These are phyloP conservation scores for Lasiodiplodia theobromae DNA, from an alignment of 2,329 filamentous ascomycete species.

Conservation along the genomic window DNA sequence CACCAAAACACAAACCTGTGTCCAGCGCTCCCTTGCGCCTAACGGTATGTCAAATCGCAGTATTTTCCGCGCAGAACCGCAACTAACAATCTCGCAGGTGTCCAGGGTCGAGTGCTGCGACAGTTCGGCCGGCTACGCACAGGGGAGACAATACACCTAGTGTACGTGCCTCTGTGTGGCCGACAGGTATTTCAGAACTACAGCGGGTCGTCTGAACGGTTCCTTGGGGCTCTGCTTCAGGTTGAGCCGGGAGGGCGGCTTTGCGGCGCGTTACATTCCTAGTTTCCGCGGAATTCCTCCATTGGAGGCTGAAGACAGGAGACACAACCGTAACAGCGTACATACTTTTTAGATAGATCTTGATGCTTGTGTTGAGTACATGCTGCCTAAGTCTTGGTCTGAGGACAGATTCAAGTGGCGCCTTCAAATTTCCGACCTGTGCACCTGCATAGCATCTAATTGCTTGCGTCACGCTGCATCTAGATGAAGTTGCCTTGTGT, in stretches of 20 bases:
- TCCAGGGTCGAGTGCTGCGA: conserved; percentile 75
- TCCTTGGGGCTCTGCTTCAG: conserved; percentile 59
- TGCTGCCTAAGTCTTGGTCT: neutral
- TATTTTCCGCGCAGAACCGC: neutral
- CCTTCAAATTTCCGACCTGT: neutral
- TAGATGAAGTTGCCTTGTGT: neutral
- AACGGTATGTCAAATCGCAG: conserved; percentile 52
- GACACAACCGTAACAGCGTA: conserved; percentile 30
- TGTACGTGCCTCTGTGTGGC: conserved; percentile 80
- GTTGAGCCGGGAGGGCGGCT: conserved; percentile 69
- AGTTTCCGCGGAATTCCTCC: conserved; percentile 24
- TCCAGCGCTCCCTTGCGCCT: conserved; percentile 74
- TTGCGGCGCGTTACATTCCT: conserved; percentile 81
- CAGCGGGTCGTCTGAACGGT: conserved; percentile 54
- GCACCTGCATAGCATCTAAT: neutral
- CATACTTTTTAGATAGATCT: conserved; percentile 18
- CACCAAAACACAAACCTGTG: conserved; percentile 78
- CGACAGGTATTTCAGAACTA: conserved; percentile 91
- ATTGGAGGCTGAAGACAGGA: conserved; percentile 25
- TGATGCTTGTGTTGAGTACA: neutral
- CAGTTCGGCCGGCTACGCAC: conserved; percentile 79
- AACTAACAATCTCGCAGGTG: conserved; percentile 13
- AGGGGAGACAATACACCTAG: conserved; percentile 75
- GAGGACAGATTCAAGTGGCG: neutral
- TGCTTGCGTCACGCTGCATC: neutral